Percentiles rank a stretch among this genome's conserved stretches.
phyloP scores from a whole-genome alignment of 371 early-diverging fungal genomes.

The Batkoa obscura region DNA sequence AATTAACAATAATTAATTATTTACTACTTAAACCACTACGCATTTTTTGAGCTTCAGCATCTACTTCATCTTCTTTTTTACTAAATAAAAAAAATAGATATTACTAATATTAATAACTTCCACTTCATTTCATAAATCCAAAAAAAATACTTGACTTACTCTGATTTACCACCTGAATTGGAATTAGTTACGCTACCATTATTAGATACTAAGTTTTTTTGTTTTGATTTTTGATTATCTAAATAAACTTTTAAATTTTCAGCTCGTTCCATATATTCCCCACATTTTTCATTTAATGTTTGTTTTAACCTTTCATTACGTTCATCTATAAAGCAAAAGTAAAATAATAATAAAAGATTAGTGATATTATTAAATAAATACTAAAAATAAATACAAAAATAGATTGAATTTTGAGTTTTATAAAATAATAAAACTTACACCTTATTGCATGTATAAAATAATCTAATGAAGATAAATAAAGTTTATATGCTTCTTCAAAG shows the following conservation, averaged over 20 bases:
- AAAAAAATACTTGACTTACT: slow-evolving; percentile 10
- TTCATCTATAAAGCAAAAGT: slow-evolving; percentile 44
- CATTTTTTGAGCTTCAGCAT: slow-evolving; percentile 82
- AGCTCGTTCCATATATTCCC: slow-evolving; percentile 84
- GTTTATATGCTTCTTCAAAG: slow-evolving; percentile 77
- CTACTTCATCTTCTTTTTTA: slow-evolving; percentile 46
- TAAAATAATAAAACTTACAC: slow-evolving; percentile 31
- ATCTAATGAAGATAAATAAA: slow-evolving; percentile 71
- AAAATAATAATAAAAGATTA: neutral
- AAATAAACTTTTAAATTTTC: slow-evolving; percentile 82
- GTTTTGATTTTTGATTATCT: slow-evolving; percentile 37
- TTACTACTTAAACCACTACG: slow-evolving; percentile 42
- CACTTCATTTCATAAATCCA: neutral
- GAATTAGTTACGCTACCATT: slow-evolving; percentile 19
- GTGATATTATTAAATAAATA: neutral
- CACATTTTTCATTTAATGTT: slow-evolving; percentile 70
- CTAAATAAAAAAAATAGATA: neutral
- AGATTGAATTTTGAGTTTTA: neutral
- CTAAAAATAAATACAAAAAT: neutral
- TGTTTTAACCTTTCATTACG: slow-evolving; percentile 77
- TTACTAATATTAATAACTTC: too few species aligned
- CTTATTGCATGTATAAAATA: slow-evolving; percentile 89
- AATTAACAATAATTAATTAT: neutral
- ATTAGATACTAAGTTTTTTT: slow-evolving; percentile 33
- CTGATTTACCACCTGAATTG: slow-evolving; percentile 20